Evolutionary conservation across 1,139 yeast genomes (phyloP), one percentile per base, ranked within the genome.

Genomic region (Taphrina populina): DNA sequence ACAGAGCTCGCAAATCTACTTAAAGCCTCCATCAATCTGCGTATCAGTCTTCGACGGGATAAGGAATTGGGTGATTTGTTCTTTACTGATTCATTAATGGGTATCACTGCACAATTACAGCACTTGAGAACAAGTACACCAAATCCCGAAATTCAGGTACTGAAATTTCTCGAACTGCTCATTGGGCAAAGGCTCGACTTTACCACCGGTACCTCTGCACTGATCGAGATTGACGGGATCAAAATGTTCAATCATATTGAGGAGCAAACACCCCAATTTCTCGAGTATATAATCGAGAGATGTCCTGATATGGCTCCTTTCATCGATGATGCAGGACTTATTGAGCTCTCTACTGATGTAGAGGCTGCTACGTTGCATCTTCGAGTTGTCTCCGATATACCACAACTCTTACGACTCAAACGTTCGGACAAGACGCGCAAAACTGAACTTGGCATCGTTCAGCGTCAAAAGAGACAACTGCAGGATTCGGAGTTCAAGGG

Each of bases 401-500:
- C 54, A n/a, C 1, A 19, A 11, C 34, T 19, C n/a, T 8, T 17
- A n/a, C 13, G 10, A 4, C 30, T 20, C 30, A 13, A 8, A 13
- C 24, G 11, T 5, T 13, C 10, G n/a, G 26, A 4, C 23, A 24
- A 19, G n/a, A 21, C 5, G 5, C 8, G 13, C 10, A 30, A 30
- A 35, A 37, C 53, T 2, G 54, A 49, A 17, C 19, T 49, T 2
- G 54, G 54, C 6, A 19, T 49, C 5, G 46, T 49, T 3, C 45
- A 39, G 23, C 32, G 54, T n/a, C 45, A 49, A 23, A 6, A 26
- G 11, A 19, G 54, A 15, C 39, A 37, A 11, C 11, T 49, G 19
- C 46, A 40, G 23, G 54, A 49, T 17, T 40, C 54, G 20, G 54
- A 49, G 19, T 49, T 36, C 29, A 29, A 41, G 32, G 54, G 54